These are phyloP conservation scores for Monosporascus cannonballus DNA, from an alignment of 2,329 filamentous ascomycete species.

Conservation along the genomic window DNA sequence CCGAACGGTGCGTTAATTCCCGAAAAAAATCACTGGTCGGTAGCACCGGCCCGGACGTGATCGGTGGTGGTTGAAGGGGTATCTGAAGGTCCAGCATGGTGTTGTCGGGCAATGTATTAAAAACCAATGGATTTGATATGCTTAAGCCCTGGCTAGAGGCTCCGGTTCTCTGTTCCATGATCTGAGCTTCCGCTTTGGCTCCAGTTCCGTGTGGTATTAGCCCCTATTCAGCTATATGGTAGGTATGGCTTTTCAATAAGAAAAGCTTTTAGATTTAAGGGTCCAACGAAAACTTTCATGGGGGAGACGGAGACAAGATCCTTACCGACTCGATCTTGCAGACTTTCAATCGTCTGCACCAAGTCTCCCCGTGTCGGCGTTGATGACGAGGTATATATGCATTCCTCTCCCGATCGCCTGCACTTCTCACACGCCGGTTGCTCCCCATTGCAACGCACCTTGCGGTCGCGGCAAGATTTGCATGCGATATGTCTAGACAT, in stretches of 20 bases:
- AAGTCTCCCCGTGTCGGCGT: constrained; percentile 18
- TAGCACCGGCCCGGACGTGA: too few relatives aligned
- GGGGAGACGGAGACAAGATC: background rate
- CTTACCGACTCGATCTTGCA: constrained; percentile 19
- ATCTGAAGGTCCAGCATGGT: background rate
- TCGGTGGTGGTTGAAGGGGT: constrained; percentile 3
- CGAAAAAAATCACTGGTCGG: too few relatives aligned
- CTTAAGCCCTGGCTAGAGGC: too few relatives aligned
- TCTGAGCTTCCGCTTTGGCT: constrained; percentile 19
- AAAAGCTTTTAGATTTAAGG: too few relatives aligned
- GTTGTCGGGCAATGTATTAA: too few relatives aligned
- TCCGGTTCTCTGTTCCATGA: constrained; percentile 10
- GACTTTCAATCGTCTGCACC: constrained; percentile 16
- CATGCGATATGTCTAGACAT: constrained; percentile 15
- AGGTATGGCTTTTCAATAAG: too few relatives aligned
- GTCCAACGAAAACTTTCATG: constrained; percentile 4
- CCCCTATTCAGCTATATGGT: too few relatives aligned
- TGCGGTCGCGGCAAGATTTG: constrained; percentile 18
- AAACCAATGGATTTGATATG: too few relatives aligned
- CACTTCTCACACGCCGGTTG: constrained; percentile 19
- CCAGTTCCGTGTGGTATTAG: background rate
- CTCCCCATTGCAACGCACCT: constrained; percentile 17
- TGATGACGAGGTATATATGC: constrained; percentile 18
- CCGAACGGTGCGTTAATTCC: too few relatives aligned
- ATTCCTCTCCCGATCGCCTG: constrained; percentile 14